Conservation (phyloP, 208 protist genomes). For the Phytomonas francai region DNA sequence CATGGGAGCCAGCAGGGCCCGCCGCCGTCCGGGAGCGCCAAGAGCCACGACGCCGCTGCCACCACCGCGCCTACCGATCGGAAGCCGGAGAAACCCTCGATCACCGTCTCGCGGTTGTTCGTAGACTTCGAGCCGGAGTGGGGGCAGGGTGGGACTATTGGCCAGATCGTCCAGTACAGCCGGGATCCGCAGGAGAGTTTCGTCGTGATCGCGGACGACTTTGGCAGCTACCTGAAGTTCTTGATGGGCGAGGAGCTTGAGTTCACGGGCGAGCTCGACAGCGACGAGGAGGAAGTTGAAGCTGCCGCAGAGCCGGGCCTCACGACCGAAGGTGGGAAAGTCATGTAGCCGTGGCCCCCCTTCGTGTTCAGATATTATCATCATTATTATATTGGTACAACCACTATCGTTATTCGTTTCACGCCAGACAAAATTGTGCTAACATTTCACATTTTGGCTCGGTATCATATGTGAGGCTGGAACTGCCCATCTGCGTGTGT, state of each 20-base stretch:
- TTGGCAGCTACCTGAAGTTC: conserved; percentile 46
- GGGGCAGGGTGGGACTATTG: conserved; percentile 17
- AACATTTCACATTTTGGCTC: conserved; percentile 76
- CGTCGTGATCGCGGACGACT: conserved; percentile 38
- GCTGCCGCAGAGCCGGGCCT: conserved; percentile 9
- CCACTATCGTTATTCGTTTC: not conserved
- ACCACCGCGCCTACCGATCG: not conserved
- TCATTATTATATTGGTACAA: conserved; percentile 1
- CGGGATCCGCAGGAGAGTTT: conserved; percentile 34
- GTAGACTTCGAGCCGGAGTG: conserved; percentile 34
- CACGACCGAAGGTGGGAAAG: not conserved
- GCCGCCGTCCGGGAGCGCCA: not conserved
- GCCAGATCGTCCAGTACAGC: conserved; percentile 46
- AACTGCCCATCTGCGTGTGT: not conserved
- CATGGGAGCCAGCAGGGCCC: conserved; percentile 3
- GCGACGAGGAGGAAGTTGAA: conserved; percentile 48
- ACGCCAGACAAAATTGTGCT: not conserved
- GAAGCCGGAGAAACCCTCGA: conserved; percentile 4
- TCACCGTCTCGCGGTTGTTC: conserved; percentile 34
- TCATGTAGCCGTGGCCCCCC: not conserved
- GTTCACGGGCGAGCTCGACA: conserved; percentile 51
- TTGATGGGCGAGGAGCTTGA: conserved; percentile 52
- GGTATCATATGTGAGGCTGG: conserved; percentile 2
- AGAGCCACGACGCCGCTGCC: not conserved
- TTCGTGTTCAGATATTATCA: not conserved